Conservation (phyloP, 129 eudicot genomes). For the Dittrichia graveolens region DNA sequence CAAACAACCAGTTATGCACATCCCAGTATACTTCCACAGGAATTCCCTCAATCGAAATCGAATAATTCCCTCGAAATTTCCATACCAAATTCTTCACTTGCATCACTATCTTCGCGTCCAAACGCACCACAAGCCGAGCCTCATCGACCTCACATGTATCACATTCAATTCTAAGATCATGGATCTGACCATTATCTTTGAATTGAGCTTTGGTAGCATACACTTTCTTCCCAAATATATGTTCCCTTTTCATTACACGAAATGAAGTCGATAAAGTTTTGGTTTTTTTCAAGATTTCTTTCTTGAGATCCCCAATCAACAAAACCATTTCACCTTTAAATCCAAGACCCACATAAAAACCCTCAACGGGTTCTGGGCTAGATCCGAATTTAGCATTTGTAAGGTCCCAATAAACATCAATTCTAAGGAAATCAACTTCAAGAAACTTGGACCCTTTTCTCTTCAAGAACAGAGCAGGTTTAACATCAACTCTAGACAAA, state of each 20-base stretch:
- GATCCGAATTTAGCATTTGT: constrained; percentile 68
- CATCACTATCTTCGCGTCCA: constrained; percentile 65
- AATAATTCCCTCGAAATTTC: constrained; percentile 79
- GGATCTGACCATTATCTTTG: constrained; percentile 58
- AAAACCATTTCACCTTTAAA: constrained; percentile 57
- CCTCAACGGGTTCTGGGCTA: constrained; percentile 74
- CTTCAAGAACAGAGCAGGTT: constrained; percentile 72
- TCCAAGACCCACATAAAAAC: constrained; percentile 62
- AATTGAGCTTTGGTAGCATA: constrained; percentile 66
- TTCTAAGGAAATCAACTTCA: constrained; percentile 47
- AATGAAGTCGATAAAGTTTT: constrained; percentile 38
- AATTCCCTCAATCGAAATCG: constrained; percentile 62
- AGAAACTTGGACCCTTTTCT: constrained; percentile 64
- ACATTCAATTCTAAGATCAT: constrained; percentile 71
- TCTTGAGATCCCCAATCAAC: constrained; percentile 75
- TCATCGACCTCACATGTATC: constrained; percentile 49
- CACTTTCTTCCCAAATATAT: constrained; percentile 65
- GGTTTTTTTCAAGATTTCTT: constrained; percentile 65
- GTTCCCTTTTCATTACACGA: constrained; percentile 64
- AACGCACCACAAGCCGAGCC: constrained; percentile 58
- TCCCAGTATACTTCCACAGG: constrained; percentile 93
- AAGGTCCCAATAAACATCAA: constrained; percentile 82
- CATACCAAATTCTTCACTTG: constrained; percentile 69
- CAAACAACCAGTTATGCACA: constrained; percentile 81
- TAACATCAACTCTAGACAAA: constrained; percentile 64